Conservation (phyloP, 352 stramenopile genomes). For the Phytopythium mirpurense region DNA sequence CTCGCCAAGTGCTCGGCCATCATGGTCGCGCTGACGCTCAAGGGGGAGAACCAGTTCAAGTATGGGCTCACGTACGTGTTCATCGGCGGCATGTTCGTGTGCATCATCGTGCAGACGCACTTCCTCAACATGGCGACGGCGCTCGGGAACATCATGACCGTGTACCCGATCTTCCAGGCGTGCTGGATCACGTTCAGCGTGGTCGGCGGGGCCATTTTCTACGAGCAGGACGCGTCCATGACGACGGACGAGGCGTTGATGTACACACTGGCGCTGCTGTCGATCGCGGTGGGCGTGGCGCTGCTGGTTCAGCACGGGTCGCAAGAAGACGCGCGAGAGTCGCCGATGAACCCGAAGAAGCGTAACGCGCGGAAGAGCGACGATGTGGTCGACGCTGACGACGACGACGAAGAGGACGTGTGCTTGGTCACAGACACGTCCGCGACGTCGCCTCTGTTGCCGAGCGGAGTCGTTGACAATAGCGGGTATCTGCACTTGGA, state of each 20-base stretch:
- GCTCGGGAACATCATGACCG: conserved; percentile 85
- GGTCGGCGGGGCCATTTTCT: conserved; percentile 79
- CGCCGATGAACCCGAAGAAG: conserved; percentile 11
- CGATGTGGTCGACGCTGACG: conserved; percentile 5
- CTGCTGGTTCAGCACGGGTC: conserved; percentile 69
- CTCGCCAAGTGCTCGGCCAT: conserved; percentile 83
- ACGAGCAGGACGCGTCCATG: conserved; percentile 65
- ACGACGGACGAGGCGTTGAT: conserved; percentile 49
- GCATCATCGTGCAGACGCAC: conserved; percentile 83
- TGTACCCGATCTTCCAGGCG: conserved; percentile 86
- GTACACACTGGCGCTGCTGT: conserved; percentile 69
- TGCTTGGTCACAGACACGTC: conserved; percentile 58
- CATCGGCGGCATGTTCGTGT: conserved; percentile 80
- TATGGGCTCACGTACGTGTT: conserved; percentile 85
- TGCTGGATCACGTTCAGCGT: conserved; percentile 89
- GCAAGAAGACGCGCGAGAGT: conserved; percentile 10
- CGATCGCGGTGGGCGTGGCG: conserved; percentile 60
- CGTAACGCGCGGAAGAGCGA: conserved; percentile 15
- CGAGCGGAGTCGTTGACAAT: conserved; percentile 31
- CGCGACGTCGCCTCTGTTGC: conserved; percentile 58
- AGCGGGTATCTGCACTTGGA: conserved; percentile 55
- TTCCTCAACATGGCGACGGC: conserved; percentile 85
- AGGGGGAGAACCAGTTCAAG: conserved; percentile 85
- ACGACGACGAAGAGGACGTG: conserved; percentile 47
- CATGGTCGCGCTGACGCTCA: conserved; percentile 78